A percentile compares a stretch with the other conserved stretches of the same genome.
Conservation (phyloP, 2,329 filamentous ascomycete genomes). For the Mycocentrospora acerina region DNA sequence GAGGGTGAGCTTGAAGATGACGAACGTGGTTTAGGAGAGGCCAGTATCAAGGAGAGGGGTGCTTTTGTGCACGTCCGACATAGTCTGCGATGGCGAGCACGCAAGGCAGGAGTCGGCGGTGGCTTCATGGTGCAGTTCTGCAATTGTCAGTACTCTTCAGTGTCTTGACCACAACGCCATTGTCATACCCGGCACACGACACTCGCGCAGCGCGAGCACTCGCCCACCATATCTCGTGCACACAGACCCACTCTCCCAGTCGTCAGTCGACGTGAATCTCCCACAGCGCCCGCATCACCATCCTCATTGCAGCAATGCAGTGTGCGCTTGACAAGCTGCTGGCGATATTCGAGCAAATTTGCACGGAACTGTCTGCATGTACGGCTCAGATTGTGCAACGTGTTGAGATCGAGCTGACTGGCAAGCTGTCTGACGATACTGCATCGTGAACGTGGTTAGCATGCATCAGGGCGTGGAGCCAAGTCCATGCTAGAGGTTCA, state of each 20-base stretch:
- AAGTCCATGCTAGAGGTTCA: constrained; percentile 35
- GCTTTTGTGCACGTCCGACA: constrained; percentile 74
- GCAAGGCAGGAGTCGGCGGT: constrained; percentile 66
- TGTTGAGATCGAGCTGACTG: constrained; percentile 79
- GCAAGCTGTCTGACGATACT: constrained; percentile 79
- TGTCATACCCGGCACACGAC: constrained; percentile 77
- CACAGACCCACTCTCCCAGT: constrained; percentile 74
- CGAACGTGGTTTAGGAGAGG: constrained; percentile 20
- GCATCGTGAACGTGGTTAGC: constrained; percentile 35
- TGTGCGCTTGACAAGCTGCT: constrained; percentile 70
- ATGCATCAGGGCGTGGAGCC: constrained; percentile 25
- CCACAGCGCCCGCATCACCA: constrained; percentile 49
- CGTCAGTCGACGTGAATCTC: constrained; percentile 41
- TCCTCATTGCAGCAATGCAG: constrained; percentile 78
- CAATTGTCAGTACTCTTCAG: no score
- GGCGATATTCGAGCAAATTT: constrained; percentile 76
- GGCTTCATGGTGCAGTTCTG: constrained; percentile 91
- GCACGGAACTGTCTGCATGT: constrained; percentile 79
- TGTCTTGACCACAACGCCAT: not conserved
- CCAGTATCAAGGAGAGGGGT: constrained; percentile 61
- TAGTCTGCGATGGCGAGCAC: constrained; percentile 76
- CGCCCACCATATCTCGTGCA: constrained; percentile 82
- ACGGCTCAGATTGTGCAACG: constrained; percentile 77
- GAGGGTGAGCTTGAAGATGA: constrained; percentile 22
- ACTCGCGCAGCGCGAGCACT: constrained; percentile 74